Evolutionary conservation across 1,284 basidiomycete genomes (phyloP).

Genomic region (Cryptococcus sp.): DNA sequence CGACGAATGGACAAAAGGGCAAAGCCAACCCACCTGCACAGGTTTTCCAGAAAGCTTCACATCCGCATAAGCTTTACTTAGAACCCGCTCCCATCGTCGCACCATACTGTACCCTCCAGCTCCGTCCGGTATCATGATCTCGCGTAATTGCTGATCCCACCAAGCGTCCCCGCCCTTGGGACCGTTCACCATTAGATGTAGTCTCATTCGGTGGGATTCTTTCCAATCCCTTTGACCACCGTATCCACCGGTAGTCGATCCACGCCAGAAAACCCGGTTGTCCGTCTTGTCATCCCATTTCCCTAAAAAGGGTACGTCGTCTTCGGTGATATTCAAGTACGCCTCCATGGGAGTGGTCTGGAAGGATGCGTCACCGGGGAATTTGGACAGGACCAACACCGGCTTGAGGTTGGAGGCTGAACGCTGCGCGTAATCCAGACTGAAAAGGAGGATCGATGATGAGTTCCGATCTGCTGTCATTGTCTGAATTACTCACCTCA

Average conservation of each 20-base stretch:
- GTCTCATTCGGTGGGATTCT: slow-evolving; percentile 51
- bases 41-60: slow-evolving; percentile 50
- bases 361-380: slow-evolving; percentile 49
- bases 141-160: slow-evolving; percentile 37
- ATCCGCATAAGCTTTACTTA: slow-evolving; percentile 52
- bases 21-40: slow-evolving; percentile 33
- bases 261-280: slow-evolving; percentile 54
- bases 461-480: too few relatives aligned
- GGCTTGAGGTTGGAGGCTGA: slow-evolving; percentile 50
- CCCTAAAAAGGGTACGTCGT: slow-evolving; percentile 32
- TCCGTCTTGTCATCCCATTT: slow-evolving; percentile 51
- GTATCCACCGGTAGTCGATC: slow-evolving; percentile 52
- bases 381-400: slow-evolving; percentile 50
- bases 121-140: slow-evolving; percentile 50
- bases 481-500: slow-evolving; percentile 29
- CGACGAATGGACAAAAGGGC: neutral
- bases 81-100: slow-evolving; percentile 30
- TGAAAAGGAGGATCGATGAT: slow-evolving; percentile 4
- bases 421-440: slow-evolving; percentile 46
- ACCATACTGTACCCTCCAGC: slow-evolving; percentile 39
- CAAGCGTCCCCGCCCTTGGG: slow-evolving; percentile 44
- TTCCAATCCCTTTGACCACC: slow-evolving; percentile 49
- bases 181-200: slow-evolving; percentile 53
- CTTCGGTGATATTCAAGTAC: slow-evolving; percentile 44
- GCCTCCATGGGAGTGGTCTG: slow-evolving; percentile 49